These are phyloP conservation scores for Chlamydomonas asymmetrica DNA, from an alignment of 139 green algal species.

Conservation along the genomic window DNA sequence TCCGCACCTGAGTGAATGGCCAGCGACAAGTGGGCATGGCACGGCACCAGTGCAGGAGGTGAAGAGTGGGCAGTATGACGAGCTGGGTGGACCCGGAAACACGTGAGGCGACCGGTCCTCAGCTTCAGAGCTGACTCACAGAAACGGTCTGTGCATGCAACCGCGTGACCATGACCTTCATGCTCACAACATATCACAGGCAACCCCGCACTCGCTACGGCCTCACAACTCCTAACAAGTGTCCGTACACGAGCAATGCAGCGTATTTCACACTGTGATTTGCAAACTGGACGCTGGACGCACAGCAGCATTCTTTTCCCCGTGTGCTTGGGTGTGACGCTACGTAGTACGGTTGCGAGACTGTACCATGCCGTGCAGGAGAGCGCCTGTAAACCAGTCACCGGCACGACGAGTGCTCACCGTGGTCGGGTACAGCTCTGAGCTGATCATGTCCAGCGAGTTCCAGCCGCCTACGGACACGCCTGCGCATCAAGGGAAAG, in stretches of 20 bases:
- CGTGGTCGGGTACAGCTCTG: slow-evolving; percentile 56
- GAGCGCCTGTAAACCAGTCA: neutral
- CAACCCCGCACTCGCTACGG: no score
- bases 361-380: neutral
- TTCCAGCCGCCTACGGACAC: slow-evolving; percentile 51
- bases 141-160: neutral
- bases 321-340: neutral
- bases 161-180: slow-evolving; percentile 12
- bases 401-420: slow-evolving; percentile 4
- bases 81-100: neutral
- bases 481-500: no score
- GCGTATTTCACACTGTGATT: no score
- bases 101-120: no score
- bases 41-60: neutral
- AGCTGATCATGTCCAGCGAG: slow-evolving; percentile 42
- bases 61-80: neutral
- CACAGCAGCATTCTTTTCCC: no score
- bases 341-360: neutral
- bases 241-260: neutral
- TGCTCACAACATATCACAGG: no score
- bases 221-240: slow-evolving; percentile 17
- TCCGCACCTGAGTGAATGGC: slow-evolving; percentile 17
- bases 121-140: no score
- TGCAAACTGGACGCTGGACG: no score
- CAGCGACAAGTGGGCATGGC: neutral